Conservation (phyloP, 352 stramenopile genomes). For the Globisporangium nagaii region DNA sequence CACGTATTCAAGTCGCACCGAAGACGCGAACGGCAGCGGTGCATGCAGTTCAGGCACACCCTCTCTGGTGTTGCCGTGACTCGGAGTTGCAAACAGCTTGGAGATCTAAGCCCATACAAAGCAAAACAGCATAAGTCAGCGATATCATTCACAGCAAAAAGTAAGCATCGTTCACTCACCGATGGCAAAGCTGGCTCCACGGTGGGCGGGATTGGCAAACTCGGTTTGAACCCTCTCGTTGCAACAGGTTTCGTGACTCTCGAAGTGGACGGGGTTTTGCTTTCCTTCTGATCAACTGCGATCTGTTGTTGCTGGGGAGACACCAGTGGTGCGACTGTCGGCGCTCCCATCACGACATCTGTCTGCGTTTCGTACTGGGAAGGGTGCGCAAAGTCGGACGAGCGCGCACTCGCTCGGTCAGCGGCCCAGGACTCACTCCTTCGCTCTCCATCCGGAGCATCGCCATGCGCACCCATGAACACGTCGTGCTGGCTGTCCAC, state of each 20-base stretch:
- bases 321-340: not conserved
- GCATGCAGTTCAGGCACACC: not conserved
- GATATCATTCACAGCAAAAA: not conserved
- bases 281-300: slow-evolving; percentile 6
- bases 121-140: too few relatives aligned
- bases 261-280: not conserved
- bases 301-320: not conserved
- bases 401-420: not conserved
- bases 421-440: not conserved
- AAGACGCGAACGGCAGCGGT: not conserved
- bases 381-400: not conserved
- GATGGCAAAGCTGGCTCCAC: slow-evolving; percentile 3
- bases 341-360: not conserved
- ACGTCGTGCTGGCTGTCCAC: not conserved
- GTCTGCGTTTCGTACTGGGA: not conserved
- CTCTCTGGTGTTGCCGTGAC: not conserved
- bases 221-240: slow-evolving; percentile 1
- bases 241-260: slow-evolving; percentile 9
- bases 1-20: not conserved
- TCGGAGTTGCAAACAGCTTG: not conserved
- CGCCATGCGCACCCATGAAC: not conserved
- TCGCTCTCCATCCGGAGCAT: not conserved
- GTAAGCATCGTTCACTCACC: not conserved
- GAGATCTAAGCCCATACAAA: not conserved
- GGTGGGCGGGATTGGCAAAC: not conserved